Evolutionary conservation across 148 eudicot species (phyloP), one percentile per base, ranked within the genome.

Genomic region (Beta vulgaris): DNA sequence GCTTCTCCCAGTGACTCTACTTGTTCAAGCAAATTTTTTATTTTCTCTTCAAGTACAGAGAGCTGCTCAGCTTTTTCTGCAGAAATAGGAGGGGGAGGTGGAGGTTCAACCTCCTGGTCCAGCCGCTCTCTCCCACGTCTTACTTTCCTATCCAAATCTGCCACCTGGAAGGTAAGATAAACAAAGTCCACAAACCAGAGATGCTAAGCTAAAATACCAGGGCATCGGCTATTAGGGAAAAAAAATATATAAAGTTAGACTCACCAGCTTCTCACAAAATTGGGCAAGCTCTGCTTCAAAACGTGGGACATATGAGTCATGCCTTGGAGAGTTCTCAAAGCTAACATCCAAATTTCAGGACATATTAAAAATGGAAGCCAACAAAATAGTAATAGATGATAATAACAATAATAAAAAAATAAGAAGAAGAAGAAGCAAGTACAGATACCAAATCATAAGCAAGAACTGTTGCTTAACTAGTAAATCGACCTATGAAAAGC

Each of bases 111-210:
- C 73, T 95, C 99, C 81, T 95, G 99, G 71, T 84, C 91, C 72
- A 95, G 91, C 58, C 99, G 97, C 80, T 95, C 99, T 58, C 89
- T 88, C 68, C 97, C 97, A 69, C 99, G 98, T 79, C 89, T 90
- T 42, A 92, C 92, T 85, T 81, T 89, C 77, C 97, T 85, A 68
- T 95, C 99, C 78, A 95, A 87, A 81, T 95, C 98, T 76, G 87
- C 82, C 44, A 95, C 94, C 99, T 95, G 82, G 58, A 60, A 75
- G 23, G 63, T 11, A 49, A n/a, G 39, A 36, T 19, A 58, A 69
- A 39, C 2, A 54, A 77, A 64, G 72, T 31, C 39, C 55, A 82
- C 10, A 53, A 65, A 3, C 32, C 61, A 68, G 31, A 51, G 18
- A 51, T 48, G 16, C 35, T 21, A 40, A 57, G 26, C 16, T 36